Evolutionary conservation across 129 eudicot species (phyloP).

Genomic region (Flaveria robusta): DNA sequence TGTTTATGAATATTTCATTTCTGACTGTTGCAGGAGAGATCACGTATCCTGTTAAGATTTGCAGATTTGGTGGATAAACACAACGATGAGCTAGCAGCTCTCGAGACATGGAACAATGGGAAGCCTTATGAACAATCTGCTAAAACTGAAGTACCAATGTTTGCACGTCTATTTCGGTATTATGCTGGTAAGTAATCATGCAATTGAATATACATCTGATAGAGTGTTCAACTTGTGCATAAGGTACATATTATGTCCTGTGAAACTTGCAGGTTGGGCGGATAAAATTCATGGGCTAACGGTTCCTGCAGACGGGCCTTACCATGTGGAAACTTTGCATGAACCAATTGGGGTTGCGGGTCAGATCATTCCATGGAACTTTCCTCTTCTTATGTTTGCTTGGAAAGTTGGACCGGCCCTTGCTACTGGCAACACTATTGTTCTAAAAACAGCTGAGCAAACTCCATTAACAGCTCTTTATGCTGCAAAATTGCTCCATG

Average conservation of each 20-base stretch:
- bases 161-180: conserved; percentile 58
- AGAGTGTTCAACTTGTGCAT: neutral
- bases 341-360: conserved; percentile 68
- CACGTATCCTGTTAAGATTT: conserved; percentile 44
- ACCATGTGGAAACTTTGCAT: conserved; percentile 58
- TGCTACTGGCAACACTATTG: conserved; percentile 58
- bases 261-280: conserved; percentile 57
- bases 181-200: conserved; percentile 51
- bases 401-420: conserved; percentile 71
- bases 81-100: conserved; percentile 40
- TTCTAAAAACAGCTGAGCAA: conserved; percentile 58
- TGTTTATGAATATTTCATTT: neutral
- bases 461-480: conserved; percentile 63
- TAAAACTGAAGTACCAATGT: conserved; percentile 32
- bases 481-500: conserved; percentile 49
- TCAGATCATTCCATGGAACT: conserved; percentile 69
- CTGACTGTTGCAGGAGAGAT: conserved; percentile 42
- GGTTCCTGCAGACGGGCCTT: conserved; percentile 64
- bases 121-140: conserved; percentile 19
- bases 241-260: conserved; percentile 4
- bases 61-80: conserved; percentile 73
- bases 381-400: conserved; percentile 68
- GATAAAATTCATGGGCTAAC: conserved; percentile 71
- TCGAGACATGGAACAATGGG: conserved; percentile 23
- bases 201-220: neutral